Base-by-base conservation (phyloP, 2,329 filamentous ascomycete genomes). In the Alternaria metachromatica region DNA sequence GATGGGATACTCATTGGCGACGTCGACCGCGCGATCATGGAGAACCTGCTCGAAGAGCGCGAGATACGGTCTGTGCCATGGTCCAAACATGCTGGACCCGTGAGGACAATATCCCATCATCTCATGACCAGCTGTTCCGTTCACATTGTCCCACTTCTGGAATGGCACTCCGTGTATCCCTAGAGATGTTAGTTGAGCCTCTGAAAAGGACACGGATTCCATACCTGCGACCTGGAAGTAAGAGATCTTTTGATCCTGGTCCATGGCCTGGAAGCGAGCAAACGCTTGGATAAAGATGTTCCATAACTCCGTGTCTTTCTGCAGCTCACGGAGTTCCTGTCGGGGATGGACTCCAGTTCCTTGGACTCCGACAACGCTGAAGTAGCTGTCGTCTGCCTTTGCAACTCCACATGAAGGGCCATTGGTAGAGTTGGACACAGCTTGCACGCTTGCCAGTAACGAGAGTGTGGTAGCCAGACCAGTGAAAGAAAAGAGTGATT, bases 101-200 rank as follows among this genome's bases (percentile, higher is more conserved):
- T 78, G 76, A 48, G 75, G 74, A 41, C 76, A 78, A 41, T 76
- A 78, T 0, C 76, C 76, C 61, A 65, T 69, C 55, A 66, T 55
- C 5, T 73, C 69, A 8, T 72, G 66, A 4, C 71, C 71, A 15
- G 71, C 65, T 8, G 64, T 54, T 3, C 71, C 74, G 9, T 67
- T 58, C 11, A 73, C 74, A 11, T 64, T 60, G 28, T 78, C 75
- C 75, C 76, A 78, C 30, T 65, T 23, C 26, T 37, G 62, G 43
- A 77, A 77, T 15, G 75, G 75, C 56, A 66, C 73, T n/a, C 75
- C 76, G 15, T 78, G 75, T 58, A 78, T 76, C 10, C 72, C 76
- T 78, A 7, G 8, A 18, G 1, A 1, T 41, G 46, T 62, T n/a
- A 58, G 23, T 10, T 2, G 3, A 33, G 20, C 15, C 3, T 5